Percentiles rank a stretch among this genome's conserved stretches.
Conservation (phyloP, 2,329 filamentous ascomycete genomes). For the Fusarium liriodendri region DNA sequence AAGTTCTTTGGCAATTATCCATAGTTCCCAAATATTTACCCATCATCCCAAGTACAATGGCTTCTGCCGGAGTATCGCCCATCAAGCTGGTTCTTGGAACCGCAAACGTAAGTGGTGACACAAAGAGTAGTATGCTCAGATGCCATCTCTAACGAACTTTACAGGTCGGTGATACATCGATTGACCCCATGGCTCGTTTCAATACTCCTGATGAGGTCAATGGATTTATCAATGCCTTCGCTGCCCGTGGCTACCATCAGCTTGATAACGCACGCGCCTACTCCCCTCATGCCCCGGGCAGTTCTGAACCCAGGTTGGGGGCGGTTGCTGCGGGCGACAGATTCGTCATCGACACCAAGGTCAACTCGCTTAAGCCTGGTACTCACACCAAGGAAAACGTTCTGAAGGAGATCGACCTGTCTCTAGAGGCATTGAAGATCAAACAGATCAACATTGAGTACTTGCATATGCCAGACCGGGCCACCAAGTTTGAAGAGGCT, state of each 20-base stretch:
- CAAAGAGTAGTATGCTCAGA: neutral
- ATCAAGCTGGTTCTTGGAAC: slow-evolving; percentile 35
- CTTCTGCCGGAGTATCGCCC: neutral
- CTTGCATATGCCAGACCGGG: slow-evolving; percentile 49
- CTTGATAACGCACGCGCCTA: slow-evolving; percentile 51
- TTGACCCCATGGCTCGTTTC: slow-evolving; percentile 39
- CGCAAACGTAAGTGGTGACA: slow-evolving; percentile 9
- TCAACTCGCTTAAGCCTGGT: slow-evolving; percentile 40
- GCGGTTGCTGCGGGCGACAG: slow-evolving; percentile 40
- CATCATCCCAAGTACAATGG: neutral
- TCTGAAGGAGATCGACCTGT: slow-evolving; percentile 44
- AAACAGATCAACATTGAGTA: slow-evolving; percentile 37
- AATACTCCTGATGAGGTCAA: slow-evolving; percentile 44
- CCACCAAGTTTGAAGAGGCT: slow-evolving; percentile 55
- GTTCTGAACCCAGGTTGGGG: slow-evolving; percentile 47
- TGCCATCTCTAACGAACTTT: neutral
- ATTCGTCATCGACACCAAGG: slow-evolving; percentile 53
- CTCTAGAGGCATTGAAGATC: slow-evolving; percentile 45
- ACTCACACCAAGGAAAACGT: slow-evolving; percentile 45
- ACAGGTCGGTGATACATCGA: slow-evolving; percentile 38
- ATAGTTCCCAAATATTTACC: neutral
- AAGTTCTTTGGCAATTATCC: neutral
- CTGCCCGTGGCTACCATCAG: slow-evolving; percentile 41
- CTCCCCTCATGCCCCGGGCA: slow-evolving; percentile 38
- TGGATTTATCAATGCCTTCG: slow-evolving; percentile 26